These are phyloP conservation scores for Sutorius eximius DNA, from an alignment of 1,284 basidiomycete genomes.

Conservation along the genomic window DNA sequence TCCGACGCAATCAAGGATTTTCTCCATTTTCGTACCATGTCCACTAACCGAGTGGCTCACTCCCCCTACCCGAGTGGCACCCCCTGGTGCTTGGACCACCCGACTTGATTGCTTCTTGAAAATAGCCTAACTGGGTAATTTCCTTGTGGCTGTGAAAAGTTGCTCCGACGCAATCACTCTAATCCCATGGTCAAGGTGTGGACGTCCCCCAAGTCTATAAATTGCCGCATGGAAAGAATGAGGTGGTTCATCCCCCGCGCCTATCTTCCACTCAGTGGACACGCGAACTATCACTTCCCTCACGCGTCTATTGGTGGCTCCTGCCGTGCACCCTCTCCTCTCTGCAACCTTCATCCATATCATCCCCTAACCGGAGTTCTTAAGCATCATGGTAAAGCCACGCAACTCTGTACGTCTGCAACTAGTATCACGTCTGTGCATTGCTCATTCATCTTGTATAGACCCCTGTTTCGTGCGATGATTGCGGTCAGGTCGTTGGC, in stretches of 20 bases:
- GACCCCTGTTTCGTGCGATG: conserved; percentile 7
- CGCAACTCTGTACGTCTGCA: conserved; percentile 11
- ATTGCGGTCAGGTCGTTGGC: conserved; percentile 15
- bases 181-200: conserved; percentile 14
- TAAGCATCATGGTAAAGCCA: conserved; percentile 15
- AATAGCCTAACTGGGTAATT: conserved; percentile 21
- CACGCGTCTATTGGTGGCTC: not conserved
- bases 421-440: not conserved
- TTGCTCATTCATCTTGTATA: conserved; percentile 11
- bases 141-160: conserved; percentile 22
- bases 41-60: conserved; percentile 7
- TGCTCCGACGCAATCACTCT: conserved; percentile 25
- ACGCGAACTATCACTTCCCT: not conserved
- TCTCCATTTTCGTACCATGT: conserved; percentile 13
- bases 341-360: not conserved
- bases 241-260: not conserved
- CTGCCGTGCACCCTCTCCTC: not conserved
- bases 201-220: conserved; percentile 16
- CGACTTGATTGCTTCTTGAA: conserved; percentile 21
- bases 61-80: conserved; percentile 12
- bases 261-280: not conserved
- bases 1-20: conserved; percentile 25
- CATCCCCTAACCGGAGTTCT: not conserved
- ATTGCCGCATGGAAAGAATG: conserved; percentile 7
- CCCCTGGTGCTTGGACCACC: conserved; percentile 12